Evolutionary conservation across 139 green algal genomes (phyloP).

Genomic region (Gonium pectorale): DNA sequence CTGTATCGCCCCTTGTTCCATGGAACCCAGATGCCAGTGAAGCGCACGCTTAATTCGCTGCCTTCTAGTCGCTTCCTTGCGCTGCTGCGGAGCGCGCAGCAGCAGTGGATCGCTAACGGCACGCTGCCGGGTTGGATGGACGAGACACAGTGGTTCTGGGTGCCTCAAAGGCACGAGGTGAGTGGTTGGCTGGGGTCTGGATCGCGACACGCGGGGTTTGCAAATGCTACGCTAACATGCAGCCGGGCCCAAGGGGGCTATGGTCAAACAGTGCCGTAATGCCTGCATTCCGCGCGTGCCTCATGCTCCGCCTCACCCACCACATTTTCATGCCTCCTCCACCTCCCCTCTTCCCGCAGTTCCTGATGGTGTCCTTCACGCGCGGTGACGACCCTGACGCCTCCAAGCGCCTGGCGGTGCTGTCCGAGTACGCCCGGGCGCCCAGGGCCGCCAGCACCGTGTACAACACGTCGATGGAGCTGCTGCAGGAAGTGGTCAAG

Average conservation of each 20-base stretch:
- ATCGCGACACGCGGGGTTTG: too few relatives aligned
- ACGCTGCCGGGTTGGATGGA: slow-evolving; percentile 57
- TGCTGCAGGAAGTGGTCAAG: background rate
- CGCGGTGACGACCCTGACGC: slow-evolving; percentile 52
- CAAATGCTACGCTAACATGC: too few relatives aligned
- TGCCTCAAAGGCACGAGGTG: slow-evolving; percentile 55
- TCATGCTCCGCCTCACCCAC: too few relatives aligned
- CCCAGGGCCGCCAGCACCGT: slow-evolving; percentile 51
- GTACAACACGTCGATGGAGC: slow-evolving; percentile 52
- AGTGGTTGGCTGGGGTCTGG: too few relatives aligned
- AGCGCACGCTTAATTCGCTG: slow-evolving; percentile 49
- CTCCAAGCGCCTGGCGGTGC: slow-evolving; percentile 21
- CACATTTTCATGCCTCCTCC: too few relatives aligned
- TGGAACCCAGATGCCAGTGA: slow-evolving; percentile 49
- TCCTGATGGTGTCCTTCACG: slow-evolving; percentile 61
- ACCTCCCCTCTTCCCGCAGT: slow-evolving; percentile 52
- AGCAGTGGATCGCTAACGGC: slow-evolving; percentile 14
- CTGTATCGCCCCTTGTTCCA: background rate
- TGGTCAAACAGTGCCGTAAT: too few relatives aligned
- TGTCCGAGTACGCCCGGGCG: slow-evolving; percentile 16
- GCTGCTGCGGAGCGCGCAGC: slow-evolving; percentile 47
- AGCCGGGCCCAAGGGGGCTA: too few relatives aligned
- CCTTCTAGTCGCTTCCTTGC: slow-evolving; percentile 45
- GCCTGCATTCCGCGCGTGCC: too few relatives aligned
- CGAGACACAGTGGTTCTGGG: slow-evolving; percentile 69